Percentiles rank a stretch among this genome's conserved stretches.
Conservation (phyloP, 805 yeast species). For the Blastobotrys mokoenaii region DNA sequence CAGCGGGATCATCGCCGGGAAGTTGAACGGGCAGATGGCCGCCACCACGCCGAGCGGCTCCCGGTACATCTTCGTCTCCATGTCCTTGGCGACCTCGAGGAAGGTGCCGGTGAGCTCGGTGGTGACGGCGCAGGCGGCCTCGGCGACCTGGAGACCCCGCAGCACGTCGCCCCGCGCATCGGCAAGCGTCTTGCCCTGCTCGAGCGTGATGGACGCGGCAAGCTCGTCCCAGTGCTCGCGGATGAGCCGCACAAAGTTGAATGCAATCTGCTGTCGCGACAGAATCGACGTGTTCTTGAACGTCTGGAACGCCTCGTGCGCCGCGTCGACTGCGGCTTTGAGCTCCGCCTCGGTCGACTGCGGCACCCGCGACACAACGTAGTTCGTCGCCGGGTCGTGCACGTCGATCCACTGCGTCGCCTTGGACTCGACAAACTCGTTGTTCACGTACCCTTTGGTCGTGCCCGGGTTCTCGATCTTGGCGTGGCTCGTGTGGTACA, state of each 20-base stretch:
- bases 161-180: conserved; percentile 72
- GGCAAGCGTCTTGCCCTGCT: conserved; percentile 70
- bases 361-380: conserved; percentile 59
- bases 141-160: conserved; percentile 72
- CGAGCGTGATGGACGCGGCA: conserved; percentile 55
- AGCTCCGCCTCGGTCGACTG: conserved; percentile 62
- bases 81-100: conserved; percentile 60
- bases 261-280: conserved; percentile 53
- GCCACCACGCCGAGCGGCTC: conserved; percentile 66
- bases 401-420: conserved; percentile 57
- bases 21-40: conserved; percentile 72
- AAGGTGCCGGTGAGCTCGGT: conserved; percentile 51
- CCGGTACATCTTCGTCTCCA: conserved; percentile 72
- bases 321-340: conserved; percentile 55
- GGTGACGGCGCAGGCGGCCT: conserved; percentile 60
- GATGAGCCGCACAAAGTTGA: conserved; percentile 57
- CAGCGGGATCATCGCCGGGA: conserved; percentile 77
- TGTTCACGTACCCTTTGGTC: conserved; percentile 34
- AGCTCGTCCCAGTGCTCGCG: conserved; percentile 52
- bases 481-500: conserved; percentile 6
- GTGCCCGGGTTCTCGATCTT: conserved; percentile 17
- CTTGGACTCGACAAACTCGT: conserved; percentile 41
- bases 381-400: conserved; percentile 68
- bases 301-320: conserved; percentile 49
- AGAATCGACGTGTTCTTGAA: conserved; percentile 47